These are phyloP conservation scores for Ophiocordyceps sinensis DNA, from an alignment of 2,329 filamentous ascomycete genomes.

Conservation along the genomic window DNA sequence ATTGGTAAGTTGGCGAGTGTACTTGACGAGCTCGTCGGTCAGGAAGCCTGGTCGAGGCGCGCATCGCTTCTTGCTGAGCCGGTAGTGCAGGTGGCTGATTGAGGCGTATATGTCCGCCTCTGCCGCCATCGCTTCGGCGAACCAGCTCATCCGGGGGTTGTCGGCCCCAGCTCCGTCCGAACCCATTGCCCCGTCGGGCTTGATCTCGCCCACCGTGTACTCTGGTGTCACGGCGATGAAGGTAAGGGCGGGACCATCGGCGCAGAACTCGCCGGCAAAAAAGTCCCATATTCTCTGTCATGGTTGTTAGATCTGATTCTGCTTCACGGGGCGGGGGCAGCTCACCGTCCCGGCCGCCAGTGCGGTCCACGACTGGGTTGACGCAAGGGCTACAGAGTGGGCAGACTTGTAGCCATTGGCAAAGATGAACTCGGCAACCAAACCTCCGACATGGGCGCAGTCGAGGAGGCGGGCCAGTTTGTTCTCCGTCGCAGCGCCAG, in stretches of 20 bases:
- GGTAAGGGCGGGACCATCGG: conserved; percentile 7
- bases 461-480: conserved; percentile 1
- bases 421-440: conserved; percentile 6
- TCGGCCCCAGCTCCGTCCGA: conserved; percentile 1
- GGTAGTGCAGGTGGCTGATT: conserved; percentile 3
- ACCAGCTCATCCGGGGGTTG: conserved; percentile 3
- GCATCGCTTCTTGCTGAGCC: background rate
- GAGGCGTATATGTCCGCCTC: conserved; percentile 6
- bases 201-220: conserved; percentile 9
- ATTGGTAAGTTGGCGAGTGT: conserved; percentile 1
- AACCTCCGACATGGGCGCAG: conserved; percentile 6
- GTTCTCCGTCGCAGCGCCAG: background rate
- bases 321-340: background rate
- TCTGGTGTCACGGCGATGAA: conserved; percentile 13
- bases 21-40: conserved; percentile 1
- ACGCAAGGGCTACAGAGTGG: conserved; percentile 8
- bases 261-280: conserved; percentile 4
- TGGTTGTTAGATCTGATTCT: background rate
- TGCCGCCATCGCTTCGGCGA: conserved; percentile 2
- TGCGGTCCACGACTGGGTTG: conserved; percentile 9
- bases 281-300: conserved; percentile 15
- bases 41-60: conserved; percentile 1
- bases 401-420: conserved; percentile 10
- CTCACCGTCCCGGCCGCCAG: conserved; percentile 11
- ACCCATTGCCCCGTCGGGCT: conserved; percentile 1